Percentiles rank a stretch among this genome's conserved stretches.
These are phyloP conservation scores for Telfairia occidentalis DNA, from an alignment of 331 rosid genomes.

Conservation along the genomic window DNA sequence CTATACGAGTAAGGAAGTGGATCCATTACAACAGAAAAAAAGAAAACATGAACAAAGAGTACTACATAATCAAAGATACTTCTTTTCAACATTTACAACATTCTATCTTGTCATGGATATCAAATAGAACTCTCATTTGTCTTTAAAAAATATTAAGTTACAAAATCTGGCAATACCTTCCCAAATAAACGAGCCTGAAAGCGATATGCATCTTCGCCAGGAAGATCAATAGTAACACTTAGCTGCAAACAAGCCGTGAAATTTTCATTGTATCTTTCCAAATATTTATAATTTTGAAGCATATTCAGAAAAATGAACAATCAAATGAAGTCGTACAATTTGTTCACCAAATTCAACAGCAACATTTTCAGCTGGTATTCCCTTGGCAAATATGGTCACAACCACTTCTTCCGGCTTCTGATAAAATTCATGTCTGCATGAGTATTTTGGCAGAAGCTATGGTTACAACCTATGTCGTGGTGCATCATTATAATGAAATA, in stretches of 20 bases:
- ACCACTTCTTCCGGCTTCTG: constrained; percentile 80
- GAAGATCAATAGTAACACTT: constrained; percentile 45
- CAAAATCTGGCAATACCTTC: constrained; percentile 39
- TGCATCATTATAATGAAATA: neutral
- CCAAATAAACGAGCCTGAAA: constrained; percentile 73
- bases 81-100: neutral
- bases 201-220: constrained; percentile 51
- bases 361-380: constrained; percentile 43
- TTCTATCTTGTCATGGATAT: neutral
- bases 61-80: neutral
- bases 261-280: neutral
- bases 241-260: constrained; percentile 32
- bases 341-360: constrained; percentile 74
- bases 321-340: constrained; percentile 52
- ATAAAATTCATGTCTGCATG: constrained; percentile 68
- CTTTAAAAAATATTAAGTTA: neutral
- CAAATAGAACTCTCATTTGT: neutral
- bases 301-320: constrained; percentile 3
- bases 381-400: constrained; percentile 71
- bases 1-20: neutral
- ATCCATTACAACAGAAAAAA: neutral
- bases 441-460: constrained; percentile 1
- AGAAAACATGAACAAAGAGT: neutral
- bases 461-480: neutral
- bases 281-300: neutral